phyloP scores from a whole-genome alignment of 176 grass and related monocot genomes.

The Pharus latifolius region DNA sequence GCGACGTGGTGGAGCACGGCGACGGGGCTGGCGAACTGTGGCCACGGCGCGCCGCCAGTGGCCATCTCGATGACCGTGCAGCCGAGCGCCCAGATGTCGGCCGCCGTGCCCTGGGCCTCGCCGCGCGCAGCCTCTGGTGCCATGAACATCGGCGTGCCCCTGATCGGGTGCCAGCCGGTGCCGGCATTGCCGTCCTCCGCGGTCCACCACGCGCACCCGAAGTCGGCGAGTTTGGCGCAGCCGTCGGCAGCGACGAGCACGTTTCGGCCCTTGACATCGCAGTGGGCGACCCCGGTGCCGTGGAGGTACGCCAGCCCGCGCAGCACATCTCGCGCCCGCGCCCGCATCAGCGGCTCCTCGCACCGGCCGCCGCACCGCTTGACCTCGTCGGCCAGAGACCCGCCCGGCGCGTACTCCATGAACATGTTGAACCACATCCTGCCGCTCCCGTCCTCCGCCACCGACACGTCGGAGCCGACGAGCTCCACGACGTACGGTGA shows the following conservation, averaged over 20 bases:
- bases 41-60: conserved; percentile 28
- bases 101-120: conserved; percentile 16
- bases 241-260: conserved; percentile 32
- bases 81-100: conserved; percentile 32
- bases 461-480: conserved; percentile 14
- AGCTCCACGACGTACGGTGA: conserved; percentile 20
- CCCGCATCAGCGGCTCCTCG: conserved; percentile 20
- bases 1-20: conserved; percentile 33
- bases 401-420: conserved; percentile 34
- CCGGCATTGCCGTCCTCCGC: not conserved
- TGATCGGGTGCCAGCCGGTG: not conserved
- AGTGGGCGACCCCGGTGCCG: conserved; percentile 16
- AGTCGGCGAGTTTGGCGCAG: conserved; percentile 36
- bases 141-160: conserved; percentile 32
- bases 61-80: conserved; percentile 37
- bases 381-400: conserved; percentile 36
- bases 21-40: not conserved
- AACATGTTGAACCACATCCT: conserved; percentile 6
- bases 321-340: conserved; percentile 13
- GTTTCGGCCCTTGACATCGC: conserved; percentile 41
- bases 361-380: not conserved
- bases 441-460: not conserved
- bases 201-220: conserved; percentile 26
- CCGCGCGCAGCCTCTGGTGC: conserved; percentile 34
- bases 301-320: conserved; percentile 30